A percentile compares a stretch with the other conserved stretches of the same genome.
Evolutionary conservation across 1,139 yeast species (phyloP).

Genomic region (Lodderomyces pseudojiufengensis): DNA sequence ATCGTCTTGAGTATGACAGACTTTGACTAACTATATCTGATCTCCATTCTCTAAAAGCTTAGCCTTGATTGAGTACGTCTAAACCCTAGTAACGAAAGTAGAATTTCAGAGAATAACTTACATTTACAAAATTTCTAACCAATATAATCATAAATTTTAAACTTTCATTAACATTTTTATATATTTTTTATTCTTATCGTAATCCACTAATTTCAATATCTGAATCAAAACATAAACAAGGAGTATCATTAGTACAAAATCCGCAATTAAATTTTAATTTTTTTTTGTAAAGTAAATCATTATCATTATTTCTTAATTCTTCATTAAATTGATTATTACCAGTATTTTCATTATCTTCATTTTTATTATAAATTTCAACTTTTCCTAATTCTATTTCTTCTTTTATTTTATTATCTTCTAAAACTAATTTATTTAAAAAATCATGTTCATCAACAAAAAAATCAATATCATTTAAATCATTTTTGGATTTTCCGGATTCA

Average conservation of each 20-base stretch:
- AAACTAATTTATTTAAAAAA: constrained; percentile 14
- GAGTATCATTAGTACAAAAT: constrained; percentile 40
- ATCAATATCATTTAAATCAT: too few species aligned
- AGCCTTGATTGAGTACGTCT: too few species aligned
- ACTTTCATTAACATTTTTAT: not conserved
- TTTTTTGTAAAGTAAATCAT: constrained; percentile 11
- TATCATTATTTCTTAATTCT: constrained; percentile 1
- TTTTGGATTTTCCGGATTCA: too few species aligned
- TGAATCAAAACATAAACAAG: constrained; percentile 41
- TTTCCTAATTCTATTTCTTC: constrained; percentile 14
- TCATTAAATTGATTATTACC: not conserved
- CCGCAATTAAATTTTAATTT: constrained; percentile 30
- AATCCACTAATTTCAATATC: constrained; percentile 15
- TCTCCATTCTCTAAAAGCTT: too few species aligned
- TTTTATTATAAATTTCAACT: constrained; percentile 12
- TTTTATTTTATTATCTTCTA: constrained; percentile 10
- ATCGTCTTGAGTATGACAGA: too few species aligned
- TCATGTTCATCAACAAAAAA: constrained; percentile 18
- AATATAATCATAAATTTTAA: too few species aligned
- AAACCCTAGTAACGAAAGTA: too few species aligned
- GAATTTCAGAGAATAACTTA: too few species aligned
- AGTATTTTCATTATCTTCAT: not conserved
- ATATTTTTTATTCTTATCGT: constrained; percentile 3
- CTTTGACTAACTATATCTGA: too few species aligned
- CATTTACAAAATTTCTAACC: too few species aligned